These are phyloP conservation scores for Cyathus striatus DNA, from an alignment of 768 basidiomycete species.

Conservation along the genomic window DNA sequence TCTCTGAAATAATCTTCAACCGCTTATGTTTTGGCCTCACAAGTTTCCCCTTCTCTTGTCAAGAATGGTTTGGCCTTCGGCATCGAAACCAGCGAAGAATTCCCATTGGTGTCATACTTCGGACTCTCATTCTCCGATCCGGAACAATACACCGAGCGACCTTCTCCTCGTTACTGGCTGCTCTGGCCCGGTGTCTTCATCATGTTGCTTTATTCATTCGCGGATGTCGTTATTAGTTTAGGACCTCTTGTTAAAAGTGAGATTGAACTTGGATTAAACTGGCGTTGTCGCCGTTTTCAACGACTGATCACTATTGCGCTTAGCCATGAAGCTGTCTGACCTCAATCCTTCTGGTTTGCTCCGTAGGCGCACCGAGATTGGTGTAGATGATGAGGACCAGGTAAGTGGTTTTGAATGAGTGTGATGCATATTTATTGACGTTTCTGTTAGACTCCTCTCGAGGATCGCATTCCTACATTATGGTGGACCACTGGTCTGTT, in stretches of 20 bases:
- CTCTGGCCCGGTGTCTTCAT: slow-evolving; percentile 59
- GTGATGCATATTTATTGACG: neutral
- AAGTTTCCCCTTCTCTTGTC: slow-evolving; percentile 49
- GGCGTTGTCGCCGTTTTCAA: too few relatives aligned
- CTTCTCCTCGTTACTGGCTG: slow-evolving; percentile 58
- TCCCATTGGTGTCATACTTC: slow-evolving; percentile 38
- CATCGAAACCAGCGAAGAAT: slow-evolving; percentile 24
- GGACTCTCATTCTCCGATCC: slow-evolving; percentile 43
- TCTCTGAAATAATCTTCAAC: neutral
- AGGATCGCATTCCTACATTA: slow-evolving; percentile 48
- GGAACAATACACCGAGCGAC: slow-evolving; percentile 28
- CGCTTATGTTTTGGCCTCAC: neutral
- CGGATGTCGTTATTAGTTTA: slow-evolving; percentile 41
- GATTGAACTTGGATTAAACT: slow-evolving; percentile 1
- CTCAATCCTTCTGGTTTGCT: slow-evolving; percentile 26
- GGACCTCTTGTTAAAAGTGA: slow-evolving; percentile 27
- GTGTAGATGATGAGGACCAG: slow-evolving; percentile 43
- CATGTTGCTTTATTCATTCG: slow-evolving; percentile 58
- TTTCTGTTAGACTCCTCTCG: slow-evolving; percentile 30
- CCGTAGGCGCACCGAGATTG: slow-evolving; percentile 16
- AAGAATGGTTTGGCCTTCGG: slow-evolving; percentile 49
- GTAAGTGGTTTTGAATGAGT: slow-evolving; percentile 6
- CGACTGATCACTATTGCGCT: neutral
- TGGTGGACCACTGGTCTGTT: slow-evolving; percentile 54
- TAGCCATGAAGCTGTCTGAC: slow-evolving; percentile 12